Evolutionary conservation across 179 eudicot genomes (phyloP), one percentile per base, ranked within the genome.

Genomic region (Vitellaria paradoxa): DNA sequence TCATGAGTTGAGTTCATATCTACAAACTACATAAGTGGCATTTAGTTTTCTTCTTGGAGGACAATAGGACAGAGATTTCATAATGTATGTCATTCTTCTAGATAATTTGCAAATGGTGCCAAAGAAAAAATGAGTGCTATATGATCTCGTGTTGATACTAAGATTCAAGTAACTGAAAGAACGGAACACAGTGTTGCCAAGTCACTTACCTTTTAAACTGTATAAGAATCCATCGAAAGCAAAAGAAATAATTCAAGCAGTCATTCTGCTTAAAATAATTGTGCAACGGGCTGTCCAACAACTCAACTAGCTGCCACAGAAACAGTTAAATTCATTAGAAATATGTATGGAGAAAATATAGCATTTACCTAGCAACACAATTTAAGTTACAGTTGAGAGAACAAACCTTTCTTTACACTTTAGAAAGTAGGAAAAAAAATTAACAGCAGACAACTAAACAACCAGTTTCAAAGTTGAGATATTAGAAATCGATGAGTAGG

Each of bases 181-280:
- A 67, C 72, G 65, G 3, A 17, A 53, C 13, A 56, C 69, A 57
- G 52, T 62, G 62, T 42, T 40, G 53, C 26, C 7, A 11, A 6
- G 80, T 23, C 20, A 82, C 91, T 87, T 80, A 77, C 98, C 98
- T 90, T 86, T 94, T 93, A 65, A 94, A 93, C 77, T 93, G 98
- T 83, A 94, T 94, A 74, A 94, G 93, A 73, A 94, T 81, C 98
- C 98, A 94, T 69, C 98, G 97, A 86, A 94, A 94, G 87, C 97
- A 94, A 79, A 94, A 94, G 94, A 94, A 94, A 78, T 93, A 93
- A 66, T 94, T 94, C 83, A 94, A 86, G 89, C 98, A 94, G 81
- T 94, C 98, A 15, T 89, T 86, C 86, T 93, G 87, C 88, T 85
- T 69, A 61, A 94, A 90, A 77, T 91, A 93, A 81, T 88, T 89